phyloP scores from a whole-genome alignment of 257 asterid species.

The Przewalskia tangutica region DNA sequence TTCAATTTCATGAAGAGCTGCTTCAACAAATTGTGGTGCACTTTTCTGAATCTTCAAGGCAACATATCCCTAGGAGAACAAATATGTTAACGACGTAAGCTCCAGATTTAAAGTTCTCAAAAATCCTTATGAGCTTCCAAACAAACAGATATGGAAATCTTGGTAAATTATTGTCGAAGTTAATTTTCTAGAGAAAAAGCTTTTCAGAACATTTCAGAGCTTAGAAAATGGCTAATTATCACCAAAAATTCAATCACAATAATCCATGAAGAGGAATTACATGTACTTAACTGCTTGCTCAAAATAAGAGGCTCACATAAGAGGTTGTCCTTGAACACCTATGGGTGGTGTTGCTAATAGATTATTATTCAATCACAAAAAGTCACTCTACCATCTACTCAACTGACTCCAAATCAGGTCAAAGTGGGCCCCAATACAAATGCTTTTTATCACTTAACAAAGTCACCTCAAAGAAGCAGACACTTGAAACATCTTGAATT shows the following conservation, averaged over 20 bases:
- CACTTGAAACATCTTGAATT: not conserved
- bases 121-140: not conserved
- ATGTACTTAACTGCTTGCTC: not conserved
- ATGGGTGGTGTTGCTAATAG: not conserved
- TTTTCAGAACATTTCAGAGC: not conserved
- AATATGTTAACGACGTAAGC: not conserved
- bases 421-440: not conserved
- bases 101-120: not conserved
- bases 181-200: not conserved
- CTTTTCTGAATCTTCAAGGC: conserved; percentile 98
- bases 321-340: not conserved
- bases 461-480: not conserved
- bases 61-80: conserved; percentile 48
- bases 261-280: not conserved
- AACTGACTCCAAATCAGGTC: not conserved
- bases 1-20: conserved; percentile 91
- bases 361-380: not conserved
- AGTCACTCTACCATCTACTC: not conserved
- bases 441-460: not conserved
- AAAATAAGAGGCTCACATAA: not conserved
- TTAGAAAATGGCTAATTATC: not conserved
- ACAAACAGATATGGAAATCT: not conserved
- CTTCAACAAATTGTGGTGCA: conserved; percentile 90
- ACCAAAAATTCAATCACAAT: not conserved
- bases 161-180: not conserved